phyloP scores from a whole-genome alignment of 169 alveolate species.

The Cystoisospora suis region DNA sequence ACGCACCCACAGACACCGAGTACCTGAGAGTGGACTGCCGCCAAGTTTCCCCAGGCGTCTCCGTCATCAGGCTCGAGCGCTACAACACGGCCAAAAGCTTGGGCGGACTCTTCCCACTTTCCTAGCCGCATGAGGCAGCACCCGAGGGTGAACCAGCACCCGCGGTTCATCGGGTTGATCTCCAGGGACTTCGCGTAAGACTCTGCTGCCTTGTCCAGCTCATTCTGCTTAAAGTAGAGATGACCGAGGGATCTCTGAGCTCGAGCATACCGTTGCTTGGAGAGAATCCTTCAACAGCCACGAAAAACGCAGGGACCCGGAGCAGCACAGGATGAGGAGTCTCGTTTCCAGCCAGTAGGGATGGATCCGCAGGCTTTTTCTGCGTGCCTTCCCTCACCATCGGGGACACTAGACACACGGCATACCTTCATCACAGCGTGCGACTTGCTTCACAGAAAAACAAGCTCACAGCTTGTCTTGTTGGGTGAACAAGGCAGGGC shows the following conservation, averaged over 20 bases:
- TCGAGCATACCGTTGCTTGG: conserved; percentile 83
- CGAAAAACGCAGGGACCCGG: not conserved
- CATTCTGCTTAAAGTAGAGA: conserved; percentile 67
- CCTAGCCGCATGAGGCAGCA: conserved; percentile 84
- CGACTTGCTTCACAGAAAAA: too few species aligned
- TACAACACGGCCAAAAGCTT: conserved; percentile 84
- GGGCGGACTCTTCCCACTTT: conserved; percentile 78
- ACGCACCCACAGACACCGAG: too few species aligned
- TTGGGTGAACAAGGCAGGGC: too few species aligned
- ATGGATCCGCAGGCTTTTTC: too few species aligned
- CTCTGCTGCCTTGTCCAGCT: conserved; percentile 77
- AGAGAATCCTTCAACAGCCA: conserved; percentile 78
- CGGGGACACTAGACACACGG: too few species aligned
- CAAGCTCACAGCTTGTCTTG: too few species aligned
- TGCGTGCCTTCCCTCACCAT: too few species aligned
- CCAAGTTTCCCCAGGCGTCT: conserved; percentile 94
- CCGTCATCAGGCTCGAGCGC: conserved; percentile 85
- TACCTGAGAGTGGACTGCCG: conserved; percentile 81
- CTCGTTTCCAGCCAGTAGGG: too few species aligned
- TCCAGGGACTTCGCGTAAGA: conserved; percentile 83
- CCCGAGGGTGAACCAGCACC: conserved; percentile 85
- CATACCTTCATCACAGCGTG: too few species aligned
- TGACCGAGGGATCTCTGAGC: conserved; percentile 90
- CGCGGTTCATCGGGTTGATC: conserved; percentile 83
- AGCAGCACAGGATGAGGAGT: too few species aligned